A percentile compares a stretch with the other conserved stretches of the same genome.
Conservation (phyloP, 1,284 basidiomycete genomes). For the Melampsora abietis-canadensis region DNA sequence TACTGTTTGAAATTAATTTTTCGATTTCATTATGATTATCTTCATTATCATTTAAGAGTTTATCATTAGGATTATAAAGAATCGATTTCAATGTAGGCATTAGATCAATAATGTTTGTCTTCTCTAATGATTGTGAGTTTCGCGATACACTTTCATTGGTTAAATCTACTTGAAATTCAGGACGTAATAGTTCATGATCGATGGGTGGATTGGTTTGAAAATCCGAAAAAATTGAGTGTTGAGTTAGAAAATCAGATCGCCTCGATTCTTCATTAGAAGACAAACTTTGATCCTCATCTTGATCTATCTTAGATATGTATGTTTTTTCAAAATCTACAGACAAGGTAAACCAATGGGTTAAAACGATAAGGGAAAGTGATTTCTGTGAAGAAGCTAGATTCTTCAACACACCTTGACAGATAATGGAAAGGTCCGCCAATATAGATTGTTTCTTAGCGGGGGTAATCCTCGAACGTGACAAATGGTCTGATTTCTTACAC, state of each 20-base stretch:
- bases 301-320: not conserved
- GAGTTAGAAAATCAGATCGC: not conserved
- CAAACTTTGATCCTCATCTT: not conserved
- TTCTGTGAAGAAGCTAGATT: not conserved
- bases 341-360: not conserved
- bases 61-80: not conserved
- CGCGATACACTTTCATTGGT: not conserved
- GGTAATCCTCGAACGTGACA: too few species aligned
- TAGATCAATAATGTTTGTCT: not conserved
- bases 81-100: not conserved
- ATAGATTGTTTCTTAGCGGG: not conserved
- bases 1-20: not conserved
- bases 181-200: too few species aligned
- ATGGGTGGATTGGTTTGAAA: too few species aligned
- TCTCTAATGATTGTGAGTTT: conserved; percentile 1
- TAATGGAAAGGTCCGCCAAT: not conserved
- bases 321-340: not conserved
- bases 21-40: conserved; percentile 1
- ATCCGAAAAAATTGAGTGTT: not conserved
- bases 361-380: not conserved
- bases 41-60: not conserved
- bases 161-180: too few species aligned
- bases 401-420: conserved; percentile 13
- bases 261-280: too few species aligned
- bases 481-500: not conserved